Percentiles rank a stretch among this genome's conserved stretches.
These are phyloP conservation scores for Candida succiphila DNA, from an alignment of 805 yeast species.

Conservation along the genomic window DNA sequence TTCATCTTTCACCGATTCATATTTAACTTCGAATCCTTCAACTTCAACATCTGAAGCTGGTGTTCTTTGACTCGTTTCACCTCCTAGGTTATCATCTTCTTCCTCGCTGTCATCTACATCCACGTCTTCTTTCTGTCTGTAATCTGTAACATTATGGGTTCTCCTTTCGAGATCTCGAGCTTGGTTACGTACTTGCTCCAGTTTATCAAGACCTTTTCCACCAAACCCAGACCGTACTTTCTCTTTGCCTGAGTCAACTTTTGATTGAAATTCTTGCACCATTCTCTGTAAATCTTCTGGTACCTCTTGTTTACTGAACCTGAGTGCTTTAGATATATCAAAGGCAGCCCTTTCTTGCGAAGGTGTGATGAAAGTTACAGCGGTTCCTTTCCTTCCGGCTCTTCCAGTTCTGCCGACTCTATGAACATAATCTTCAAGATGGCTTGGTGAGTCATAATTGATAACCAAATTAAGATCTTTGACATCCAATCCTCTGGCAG, in stretches of 20 bases:
- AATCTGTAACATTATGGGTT: constrained; percentile 37
- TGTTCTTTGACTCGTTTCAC: background rate
- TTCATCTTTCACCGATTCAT: background rate
- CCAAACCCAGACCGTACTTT: constrained; percentile 75
- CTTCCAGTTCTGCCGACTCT: constrained; percentile 95
- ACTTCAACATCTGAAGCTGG: background rate
- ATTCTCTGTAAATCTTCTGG: constrained; percentile 40
- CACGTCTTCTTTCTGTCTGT: constrained; percentile 13
- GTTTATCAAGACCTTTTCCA: constrained; percentile 79
- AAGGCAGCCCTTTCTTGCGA: constrained; percentile 54
- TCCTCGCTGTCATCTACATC: background rate
- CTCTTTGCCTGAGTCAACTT: constrained; percentile 55
- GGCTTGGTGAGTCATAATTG: constrained; percentile 74
- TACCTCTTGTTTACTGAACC: constrained; percentile 44
- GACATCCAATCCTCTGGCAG: constrained; percentile 95
- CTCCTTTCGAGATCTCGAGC: constrained; percentile 39
- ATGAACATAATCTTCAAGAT: constrained; percentile 92
- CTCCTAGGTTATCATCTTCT: background rate
- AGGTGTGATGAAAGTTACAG: constrained; percentile 59
- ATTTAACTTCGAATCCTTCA: background rate
- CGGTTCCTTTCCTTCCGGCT: constrained; percentile 69
- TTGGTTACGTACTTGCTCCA: constrained; percentile 52
- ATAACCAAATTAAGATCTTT: constrained; percentile 72
- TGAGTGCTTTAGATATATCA: constrained; percentile 63
- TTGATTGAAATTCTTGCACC: constrained; percentile 45